Evolutionary conservation across 495 filamentous ascomycete species (phyloP), one percentile per base, ranked within the genome.

Genomic region (Penicillium lagena): DNA sequence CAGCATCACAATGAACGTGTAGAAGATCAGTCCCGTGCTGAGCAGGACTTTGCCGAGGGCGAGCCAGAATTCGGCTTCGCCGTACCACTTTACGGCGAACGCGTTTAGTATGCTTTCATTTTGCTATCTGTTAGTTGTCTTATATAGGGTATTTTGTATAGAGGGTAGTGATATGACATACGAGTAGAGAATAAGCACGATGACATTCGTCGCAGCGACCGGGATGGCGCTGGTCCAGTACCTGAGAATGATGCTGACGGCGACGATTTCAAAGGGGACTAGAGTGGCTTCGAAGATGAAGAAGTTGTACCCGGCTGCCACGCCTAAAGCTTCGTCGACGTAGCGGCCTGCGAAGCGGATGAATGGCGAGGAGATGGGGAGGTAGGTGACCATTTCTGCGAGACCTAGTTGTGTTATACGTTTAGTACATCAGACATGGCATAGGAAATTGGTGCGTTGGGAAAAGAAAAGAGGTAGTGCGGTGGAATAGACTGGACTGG

Each of bases 361-460:
- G 56, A 90, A 90, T 8, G 87, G 86, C 10, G 83, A 86, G 13
- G 82, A 85, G 40, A 93, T 83, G 28, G 87, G 87, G 33, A 90
- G 71, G 53, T 87, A 90, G 9, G 83, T 85, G 27, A 87, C 84
- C 84, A 90, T 89, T 60, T 90, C 87, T 3, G 83, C 83, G 72
- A 89, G 76, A 55, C 72, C 74, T 78, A 63, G 39, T 22, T 22
- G 6, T 22, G 22, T 22, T 22, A 22, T 6, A 4, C 22, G 4
- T 4, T 40, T 42, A 46, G 38, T 40, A 35, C 41, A 49, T n/a
- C 28, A 36, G 11, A 39, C 12, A 39, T 41, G 39, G 37, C n/a
- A 45, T 12, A 30, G 34, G 17, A 15, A 32, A 32, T 9, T 22
- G 31, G 32, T 11, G 32, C 32, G 7, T 27, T 13, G 9, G 30